Percentiles rank a stretch among this genome's conserved stretches.
phyloP scores from a whole-genome alignment of 139 green algal genomes.

The Coelastrella sp. region DNA sequence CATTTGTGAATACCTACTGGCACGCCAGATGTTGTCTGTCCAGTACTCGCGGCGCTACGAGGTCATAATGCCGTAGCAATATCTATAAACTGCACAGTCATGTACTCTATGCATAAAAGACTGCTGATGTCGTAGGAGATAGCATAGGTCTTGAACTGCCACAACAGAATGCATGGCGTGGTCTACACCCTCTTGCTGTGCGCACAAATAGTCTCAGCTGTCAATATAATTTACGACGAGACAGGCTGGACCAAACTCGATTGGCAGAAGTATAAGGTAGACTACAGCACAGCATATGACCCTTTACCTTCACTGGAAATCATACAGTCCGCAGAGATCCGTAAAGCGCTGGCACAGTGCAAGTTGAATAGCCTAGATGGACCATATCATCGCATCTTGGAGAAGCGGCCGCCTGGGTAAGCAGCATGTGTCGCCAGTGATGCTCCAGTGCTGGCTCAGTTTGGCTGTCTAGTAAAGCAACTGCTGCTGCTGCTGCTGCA shows the following conservation, averaged over 20 bases:
- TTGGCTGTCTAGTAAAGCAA: too few relatives aligned
- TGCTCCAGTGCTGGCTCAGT: too few relatives aligned
- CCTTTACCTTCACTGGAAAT: conserved; percentile 8
- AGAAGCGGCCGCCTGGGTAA: not conserved
- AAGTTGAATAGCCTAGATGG: conserved; percentile 31
- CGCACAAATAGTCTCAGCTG: conserved; percentile 4
- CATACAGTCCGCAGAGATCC: conserved; percentile 2
- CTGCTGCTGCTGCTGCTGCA: too few relatives aligned
- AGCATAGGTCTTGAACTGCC: not conserved
- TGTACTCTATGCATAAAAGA: too few relatives aligned
- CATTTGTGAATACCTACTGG: too few relatives aligned
- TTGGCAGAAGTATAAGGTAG: conserved; percentile 44
- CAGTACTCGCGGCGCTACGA: not conserved
- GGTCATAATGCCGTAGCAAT: too few relatives aligned
- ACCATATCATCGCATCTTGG: not conserved
- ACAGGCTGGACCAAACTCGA: conserved; percentile 40
- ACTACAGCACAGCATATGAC: conserved; percentile 4
- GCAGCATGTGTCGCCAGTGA: not conserved
- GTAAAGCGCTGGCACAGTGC: not conserved
- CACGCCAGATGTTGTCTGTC: not conserved
- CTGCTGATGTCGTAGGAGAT: not conserved
- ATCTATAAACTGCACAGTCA: too few relatives aligned
- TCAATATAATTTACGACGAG: conserved; percentile 36
- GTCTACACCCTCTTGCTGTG: not conserved
- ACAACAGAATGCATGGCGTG: not conserved